These are phyloP conservation scores for Carex parvula DNA, from an alignment of 176 grass and related monocot genomes.

Conservation along the genomic window DNA sequence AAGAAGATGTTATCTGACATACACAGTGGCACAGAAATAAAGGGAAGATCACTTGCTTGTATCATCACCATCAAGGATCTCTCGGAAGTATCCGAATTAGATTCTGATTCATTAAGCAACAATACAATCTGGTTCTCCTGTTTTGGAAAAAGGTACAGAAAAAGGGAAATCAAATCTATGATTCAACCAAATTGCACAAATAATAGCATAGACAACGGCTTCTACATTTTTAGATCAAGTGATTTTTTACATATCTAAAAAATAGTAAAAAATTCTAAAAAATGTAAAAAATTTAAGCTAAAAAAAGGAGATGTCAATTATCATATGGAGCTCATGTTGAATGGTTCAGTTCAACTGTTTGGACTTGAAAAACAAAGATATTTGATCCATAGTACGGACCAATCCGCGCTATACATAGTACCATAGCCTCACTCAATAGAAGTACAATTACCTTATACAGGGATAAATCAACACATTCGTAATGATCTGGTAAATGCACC, in stretches of 20 bases:
- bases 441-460: conserved; percentile 76
- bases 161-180: not conserved
- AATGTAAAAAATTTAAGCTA: no score
- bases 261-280: no score
- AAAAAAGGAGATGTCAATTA: no score
- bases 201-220: not conserved
- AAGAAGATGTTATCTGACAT: conserved; percentile 34
- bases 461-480: conserved; percentile 78
- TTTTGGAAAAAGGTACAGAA: conserved; percentile 27
- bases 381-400: no score
- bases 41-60: conserved; percentile 54
- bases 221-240: no score
- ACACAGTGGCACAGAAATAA: conserved; percentile 53
- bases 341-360: no score
- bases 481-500: conserved; percentile 63
- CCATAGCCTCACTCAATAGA: not conserved
- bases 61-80: conserved; percentile 77
- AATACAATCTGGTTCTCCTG: conserved; percentile 78
- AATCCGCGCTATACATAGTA: no score
- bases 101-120: conserved; percentile 61
- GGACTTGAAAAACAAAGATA: no score
- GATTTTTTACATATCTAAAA: no score
- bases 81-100: conserved; percentile 41
- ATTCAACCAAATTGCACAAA: not conserved
- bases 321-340: no score